Evolutionary conservation across 768 basidiomycete species (phyloP), one percentile per base, ranked within the genome.

Genomic region (Thelephora ganbajun): DNA sequence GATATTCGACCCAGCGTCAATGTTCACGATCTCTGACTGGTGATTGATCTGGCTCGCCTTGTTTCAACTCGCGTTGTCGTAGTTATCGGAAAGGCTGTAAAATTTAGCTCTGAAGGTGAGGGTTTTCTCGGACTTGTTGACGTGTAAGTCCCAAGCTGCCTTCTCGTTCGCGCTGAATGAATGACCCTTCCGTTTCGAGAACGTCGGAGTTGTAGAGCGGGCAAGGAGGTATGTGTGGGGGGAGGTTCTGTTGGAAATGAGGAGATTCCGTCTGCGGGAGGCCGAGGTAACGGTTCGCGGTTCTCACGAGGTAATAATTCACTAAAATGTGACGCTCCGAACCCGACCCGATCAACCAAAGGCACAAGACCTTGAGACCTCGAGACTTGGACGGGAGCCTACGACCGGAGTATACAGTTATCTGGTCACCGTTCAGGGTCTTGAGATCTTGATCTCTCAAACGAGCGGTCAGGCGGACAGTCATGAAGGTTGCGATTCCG

Each of bases 291-390:
- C 86, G 82, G 54, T 79, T 71, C 51, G 65, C 60, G 1, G 84
- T 80, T 43, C 70, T 69, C 33, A 70, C 72, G 23, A 88, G 55
- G 50, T 68, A 74, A 61, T 83, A 86, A 56, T 86, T 81, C 52
- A 83, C 86, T 13, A 84, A 61, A 0, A 67, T 63, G 52, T 80
- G 76, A 53, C 85, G 83, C 54, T 87, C 83, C n/a, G 79, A n/a
- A 69, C 60, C 72, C 33, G 85, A 87, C 18, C 86, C 86, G 49
- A 88, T 77, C 67, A 89, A 59, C 86, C 84, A 88, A 9, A 86
- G n/a, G n/a, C n/a, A n/a, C n/a, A n/a, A n/a, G n/a, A n/a, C n/a
- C n/a, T n/a, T 81, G 1, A 86, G 86, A 2, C 86, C 86, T 36
- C 64, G 64, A 11, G 80, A 83, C 59, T 88, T 76, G 0, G 80